Evolutionary conservation across 805 yeast species (phyloP).

Genomic region (Cephaloascus albidus): DNA sequence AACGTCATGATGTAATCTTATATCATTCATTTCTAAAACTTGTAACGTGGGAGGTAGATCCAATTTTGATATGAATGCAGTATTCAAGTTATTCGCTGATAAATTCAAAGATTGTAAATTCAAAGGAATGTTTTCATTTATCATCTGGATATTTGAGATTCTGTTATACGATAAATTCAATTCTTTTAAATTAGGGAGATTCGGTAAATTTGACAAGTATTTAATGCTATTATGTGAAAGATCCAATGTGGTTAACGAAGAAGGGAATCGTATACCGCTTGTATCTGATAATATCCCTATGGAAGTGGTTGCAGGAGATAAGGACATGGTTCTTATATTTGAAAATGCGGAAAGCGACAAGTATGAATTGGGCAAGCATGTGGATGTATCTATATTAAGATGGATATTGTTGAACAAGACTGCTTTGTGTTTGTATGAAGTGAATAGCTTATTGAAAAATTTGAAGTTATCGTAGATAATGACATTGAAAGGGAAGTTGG

Average conservation of each 20-base stretch:
- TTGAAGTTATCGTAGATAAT: background rate
- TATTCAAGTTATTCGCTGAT: background rate
- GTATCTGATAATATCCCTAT: slow-evolving; percentile 5
- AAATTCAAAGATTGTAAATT: background rate
- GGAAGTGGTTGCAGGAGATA: background rate
- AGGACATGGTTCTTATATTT: slow-evolving; percentile 14
- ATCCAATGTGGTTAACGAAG: slow-evolving; percentile 17
- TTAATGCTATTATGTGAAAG: slow-evolving; percentile 24
- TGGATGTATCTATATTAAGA: slow-evolving; percentile 8
- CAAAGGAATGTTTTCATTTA: background rate
- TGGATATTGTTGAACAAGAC: slow-evolving; percentile 6
- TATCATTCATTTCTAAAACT: background rate
- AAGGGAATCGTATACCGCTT: slow-evolving; percentile 13
- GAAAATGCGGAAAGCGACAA: slow-evolving; percentile 16
- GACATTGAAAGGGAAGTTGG: background rate
- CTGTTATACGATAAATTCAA: slow-evolving; percentile 26
- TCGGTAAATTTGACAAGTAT: slow-evolving; percentile 22
- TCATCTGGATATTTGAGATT: slow-evolving; percentile 5
- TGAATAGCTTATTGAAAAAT: slow-evolving; percentile 6
- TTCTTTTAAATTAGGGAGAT: slow-evolving; percentile 22
- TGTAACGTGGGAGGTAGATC: background rate
- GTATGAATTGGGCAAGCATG: background rate
- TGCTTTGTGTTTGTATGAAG: slow-evolving; percentile 3
- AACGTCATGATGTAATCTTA: background rate
- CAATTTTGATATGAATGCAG: background rate